Base-by-base conservation (phyloP, 2,329 filamentous ascomycete species). In the Pseudogymnoascus sp. region DNA sequence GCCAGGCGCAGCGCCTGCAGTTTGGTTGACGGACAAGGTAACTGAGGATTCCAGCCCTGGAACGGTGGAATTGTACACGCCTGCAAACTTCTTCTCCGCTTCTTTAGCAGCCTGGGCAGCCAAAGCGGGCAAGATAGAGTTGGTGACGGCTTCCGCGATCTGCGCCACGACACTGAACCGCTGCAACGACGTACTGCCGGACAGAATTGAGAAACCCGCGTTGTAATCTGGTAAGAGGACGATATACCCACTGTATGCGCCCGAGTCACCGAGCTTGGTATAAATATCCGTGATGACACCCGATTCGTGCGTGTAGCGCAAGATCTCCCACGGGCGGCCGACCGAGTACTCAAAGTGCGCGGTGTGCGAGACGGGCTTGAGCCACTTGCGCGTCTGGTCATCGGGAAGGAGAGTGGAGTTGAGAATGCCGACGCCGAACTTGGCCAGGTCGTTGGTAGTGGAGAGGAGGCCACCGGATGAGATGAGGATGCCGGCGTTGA, bases 261-360 rank as follows among this genome's bases (percentile, higher is more conserved):
- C 75, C 2, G 80, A 65, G 62, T 77, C 76, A 2, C 80, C 81
- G 2, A 68, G 71, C 68, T 82, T 83, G 24, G 77, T 76, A 69
- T 81, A 81, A 2, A 82, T 61, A 26, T 82, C 79, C 12, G 81
- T 69, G 0, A 78, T 66, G 3, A 78, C 75, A 26, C 75, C 72
- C 63, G 77, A 76, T 0, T 70, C 65, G 4, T 75, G 75, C 31
- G 78, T 64, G 31, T 70, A 67, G 31, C 77, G 76, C 24, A 75
- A 70, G 59, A 82, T 82, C 67, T 82, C 79, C 79, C 79, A 82
- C 0, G 79, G 78, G 5, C 73, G 73, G 6, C 79, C 80, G 33
- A 81, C 71, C 26, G 75, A 73, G 41, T 74, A 72, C 2, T 73
- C 74, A 62, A 71, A 70, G 2, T 72, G 74, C 0, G 75, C 75